Evolutionary conservation across 768 basidiomycete genomes (phyloP).

Genomic region (Boletus subcaerulescens): DNA sequence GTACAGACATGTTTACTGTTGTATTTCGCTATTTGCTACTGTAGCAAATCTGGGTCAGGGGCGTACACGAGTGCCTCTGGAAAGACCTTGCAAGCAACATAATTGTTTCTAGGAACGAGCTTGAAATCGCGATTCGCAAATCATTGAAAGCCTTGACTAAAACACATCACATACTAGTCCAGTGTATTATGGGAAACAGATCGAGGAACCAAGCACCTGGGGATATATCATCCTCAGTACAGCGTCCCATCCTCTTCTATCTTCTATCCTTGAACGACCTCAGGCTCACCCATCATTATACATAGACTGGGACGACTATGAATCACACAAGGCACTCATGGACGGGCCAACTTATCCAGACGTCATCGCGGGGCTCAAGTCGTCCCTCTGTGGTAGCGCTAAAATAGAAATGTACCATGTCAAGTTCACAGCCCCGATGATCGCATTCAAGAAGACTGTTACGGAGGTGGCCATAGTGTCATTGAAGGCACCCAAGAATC

Average conservation of each 20-base stretch:
- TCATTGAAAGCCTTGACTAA: too few relatives aligned
- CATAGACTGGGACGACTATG: constrained; percentile 27
- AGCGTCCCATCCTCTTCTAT: not conserved
- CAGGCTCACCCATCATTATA: not conserved
- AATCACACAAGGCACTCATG: constrained; percentile 19
- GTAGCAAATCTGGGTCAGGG: too few relatives aligned
- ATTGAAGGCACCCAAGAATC: constrained; percentile 24
- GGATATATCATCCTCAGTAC: constrained; percentile 20
- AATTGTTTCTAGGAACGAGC: too few relatives aligned
- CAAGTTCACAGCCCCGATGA: constrained; percentile 11
- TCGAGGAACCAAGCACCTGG: constrained; percentile 10
- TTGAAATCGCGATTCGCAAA: too few relatives aligned
- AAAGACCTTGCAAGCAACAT: too few relatives aligned
- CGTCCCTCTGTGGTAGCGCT: not conserved
- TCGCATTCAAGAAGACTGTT: constrained; percentile 22
- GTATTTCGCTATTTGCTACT: too few relatives aligned
- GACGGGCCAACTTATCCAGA: not conserved
- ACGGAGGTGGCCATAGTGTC: constrained; percentile 19
- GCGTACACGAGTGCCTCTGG: too few relatives aligned
- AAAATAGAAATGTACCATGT: constrained; percentile 20
- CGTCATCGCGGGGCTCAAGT: constrained; percentile 4
- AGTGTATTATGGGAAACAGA: constrained; percentile 18
- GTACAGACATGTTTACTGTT: too few relatives aligned
- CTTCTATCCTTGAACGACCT: not conserved
- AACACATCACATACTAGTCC: constrained; percentile 9